Percentiles rank a stretch among this genome's conserved stretches.
phyloP scores from a whole-genome alignment of 305 asterid species.

The Fraxinus xanthoxyloides region DNA sequence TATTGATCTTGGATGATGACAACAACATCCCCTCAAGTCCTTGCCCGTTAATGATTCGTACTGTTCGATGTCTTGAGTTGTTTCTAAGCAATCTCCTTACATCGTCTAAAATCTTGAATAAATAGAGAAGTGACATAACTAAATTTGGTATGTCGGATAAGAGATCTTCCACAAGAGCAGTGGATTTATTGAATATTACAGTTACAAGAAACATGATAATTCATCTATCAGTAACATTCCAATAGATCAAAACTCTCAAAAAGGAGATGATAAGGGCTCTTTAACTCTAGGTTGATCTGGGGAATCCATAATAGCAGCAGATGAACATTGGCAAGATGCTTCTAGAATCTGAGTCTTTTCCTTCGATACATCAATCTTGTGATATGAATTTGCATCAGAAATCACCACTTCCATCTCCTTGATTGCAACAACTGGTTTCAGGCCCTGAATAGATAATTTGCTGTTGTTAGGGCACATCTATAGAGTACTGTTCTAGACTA shows the following conservation, averaged over 20 bases:
- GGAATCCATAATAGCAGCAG: constrained; percentile 31
- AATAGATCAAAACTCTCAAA: constrained; percentile 30
- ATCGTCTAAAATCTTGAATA: not conserved
- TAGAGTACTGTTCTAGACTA: not conserved
- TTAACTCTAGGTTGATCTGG: constrained; percentile 40
- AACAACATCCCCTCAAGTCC: not conserved
- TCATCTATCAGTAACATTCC: not conserved
- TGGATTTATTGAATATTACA: not conserved
- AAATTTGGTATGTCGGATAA: not conserved
- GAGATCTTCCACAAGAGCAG: not conserved
- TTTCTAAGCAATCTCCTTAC: not conserved
- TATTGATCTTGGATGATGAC: not conserved
- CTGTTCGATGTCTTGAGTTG: not conserved
- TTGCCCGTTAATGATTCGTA: not conserved
- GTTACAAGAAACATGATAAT: not conserved
- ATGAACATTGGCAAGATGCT: constrained; percentile 53
- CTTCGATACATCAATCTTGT: not conserved
- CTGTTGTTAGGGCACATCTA: not conserved
- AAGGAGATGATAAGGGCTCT: constrained; percentile 74
- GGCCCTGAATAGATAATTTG: constrained; percentile 31
- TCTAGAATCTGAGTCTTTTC: constrained; percentile 17
- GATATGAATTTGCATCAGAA: not conserved
- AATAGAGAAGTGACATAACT: not conserved
- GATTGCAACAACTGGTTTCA: constrained; percentile 9
- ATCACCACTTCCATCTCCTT: not conserved